phyloP scores from a whole-genome alignment of 345 rosid species.

The Brassica napus region DNA sequence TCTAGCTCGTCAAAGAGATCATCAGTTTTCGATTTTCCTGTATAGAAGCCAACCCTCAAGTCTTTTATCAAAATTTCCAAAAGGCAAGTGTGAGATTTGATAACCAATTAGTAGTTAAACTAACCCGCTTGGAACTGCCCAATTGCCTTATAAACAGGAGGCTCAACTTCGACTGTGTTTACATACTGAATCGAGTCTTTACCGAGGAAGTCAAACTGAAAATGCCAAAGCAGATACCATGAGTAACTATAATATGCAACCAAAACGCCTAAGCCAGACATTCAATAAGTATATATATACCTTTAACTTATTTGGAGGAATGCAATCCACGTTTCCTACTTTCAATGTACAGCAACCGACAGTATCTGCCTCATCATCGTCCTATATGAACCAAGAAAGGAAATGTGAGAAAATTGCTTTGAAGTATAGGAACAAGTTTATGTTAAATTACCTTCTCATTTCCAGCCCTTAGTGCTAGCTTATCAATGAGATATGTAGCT shows the following conservation, averaged over 20 bases:
- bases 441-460: conserved; percentile 80
- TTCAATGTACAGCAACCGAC: conserved; percentile 99
- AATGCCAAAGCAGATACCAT: conserved; percentile 26
- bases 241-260: conserved; percentile 12
- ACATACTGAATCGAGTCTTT: conserved; percentile 97
- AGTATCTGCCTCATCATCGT: conserved; percentile 98
- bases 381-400: conserved; percentile 49
- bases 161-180: conserved; percentile 93
- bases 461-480: conserved; percentile 99
- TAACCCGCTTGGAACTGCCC: conserved; percentile 78
- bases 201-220: conserved; percentile 99
- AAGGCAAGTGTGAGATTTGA: conserved; percentile 1
- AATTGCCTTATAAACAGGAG: conserved; percentile 88
- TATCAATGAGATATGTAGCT: conserved; percentile 96
- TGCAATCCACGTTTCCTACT: conserved; percentile 91
- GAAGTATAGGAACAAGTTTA: neutral
- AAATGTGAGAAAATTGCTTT: conserved; percentile 9
- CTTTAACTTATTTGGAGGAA: conserved; percentile 83
- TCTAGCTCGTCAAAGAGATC: conserved; percentile 92
- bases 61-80: conserved; percentile 11
- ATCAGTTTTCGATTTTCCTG: conserved; percentile 72
- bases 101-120: neutral
- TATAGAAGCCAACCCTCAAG: neutral
- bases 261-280: neutral
- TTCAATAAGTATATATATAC: conserved; percentile 40